Evolutionary conservation across 1,284 basidiomycete genomes (phyloP).

Genomic region (Puccinia triticina): DNA sequence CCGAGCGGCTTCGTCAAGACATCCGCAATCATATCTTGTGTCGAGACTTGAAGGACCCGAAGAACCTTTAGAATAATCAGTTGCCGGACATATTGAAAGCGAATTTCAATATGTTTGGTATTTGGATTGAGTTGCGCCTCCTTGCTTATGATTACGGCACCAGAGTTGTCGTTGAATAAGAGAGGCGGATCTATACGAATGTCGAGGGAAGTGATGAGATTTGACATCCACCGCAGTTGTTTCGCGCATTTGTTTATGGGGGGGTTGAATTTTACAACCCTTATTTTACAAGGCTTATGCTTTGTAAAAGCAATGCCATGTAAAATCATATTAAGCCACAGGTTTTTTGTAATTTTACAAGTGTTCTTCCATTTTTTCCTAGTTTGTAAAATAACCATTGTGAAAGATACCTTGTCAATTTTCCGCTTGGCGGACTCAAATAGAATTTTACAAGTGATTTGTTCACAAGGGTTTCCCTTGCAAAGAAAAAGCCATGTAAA

Average conservation of each 20-base stretch:
- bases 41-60: neutral
- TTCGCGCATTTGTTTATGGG: conserved; percentile 19
- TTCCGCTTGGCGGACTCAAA: too few relatives aligned
- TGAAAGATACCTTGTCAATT: too few relatives aligned
- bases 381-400: too few relatives aligned
- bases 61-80: neutral
- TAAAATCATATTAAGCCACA: too few relatives aligned
- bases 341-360: too few relatives aligned
- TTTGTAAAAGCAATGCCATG: neutral
- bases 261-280: neutral
- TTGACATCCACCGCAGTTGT: conserved; percentile 29
- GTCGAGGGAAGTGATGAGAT: neutral
- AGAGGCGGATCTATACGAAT: neutral
- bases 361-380: too few relatives aligned
- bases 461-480: too few relatives aligned
- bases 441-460: too few relatives aligned
- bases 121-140: too few relatives aligned
- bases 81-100: too few relatives aligned
- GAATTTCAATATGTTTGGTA: too few relatives aligned
- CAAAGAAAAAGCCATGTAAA: too few relatives aligned
- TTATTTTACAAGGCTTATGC: conserved; percentile 4
- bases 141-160: conserved; percentile 9
- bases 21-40: neutral
- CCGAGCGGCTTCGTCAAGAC: conserved; percentile 13
- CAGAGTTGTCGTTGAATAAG: conserved; percentile 1